Conservation (phyloP, 192 early-diverging fungal species). For the Rhizoclosmatium sp. region DNA sequence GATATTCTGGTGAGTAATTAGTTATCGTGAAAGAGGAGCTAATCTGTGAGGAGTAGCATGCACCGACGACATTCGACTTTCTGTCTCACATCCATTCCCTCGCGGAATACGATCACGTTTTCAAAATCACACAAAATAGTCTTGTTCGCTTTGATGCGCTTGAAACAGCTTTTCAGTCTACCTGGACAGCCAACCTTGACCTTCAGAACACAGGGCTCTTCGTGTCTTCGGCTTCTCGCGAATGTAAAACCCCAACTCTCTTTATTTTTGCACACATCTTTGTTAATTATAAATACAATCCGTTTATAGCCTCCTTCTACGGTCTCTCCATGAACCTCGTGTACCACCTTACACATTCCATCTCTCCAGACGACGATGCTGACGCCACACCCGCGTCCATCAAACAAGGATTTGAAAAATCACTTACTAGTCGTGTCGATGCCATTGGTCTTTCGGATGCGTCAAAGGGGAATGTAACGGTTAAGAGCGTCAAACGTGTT, state of each 20-base stretch:
- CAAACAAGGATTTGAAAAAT: background rate
- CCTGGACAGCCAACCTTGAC: background rate
- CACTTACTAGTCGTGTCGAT: no score
- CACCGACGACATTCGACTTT: background rate
- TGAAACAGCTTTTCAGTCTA: background rate
- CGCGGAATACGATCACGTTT: slow-evolving; percentile 2
- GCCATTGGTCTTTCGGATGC: background rate
- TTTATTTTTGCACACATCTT: background rate
- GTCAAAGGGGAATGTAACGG: background rate
- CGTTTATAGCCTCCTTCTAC: background rate
- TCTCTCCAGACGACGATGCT: background rate
- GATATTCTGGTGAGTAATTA: background rate
- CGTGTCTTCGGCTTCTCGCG: background rate
- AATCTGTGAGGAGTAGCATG: background rate
- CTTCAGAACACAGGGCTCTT: background rate
- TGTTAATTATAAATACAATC: background rate
- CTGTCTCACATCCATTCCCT: slow-evolving; percentile 3
- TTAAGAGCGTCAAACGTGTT: background rate
- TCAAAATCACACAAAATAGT: background rate
- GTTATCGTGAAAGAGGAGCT: background rate
- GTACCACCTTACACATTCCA: background rate
- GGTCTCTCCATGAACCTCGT: background rate
- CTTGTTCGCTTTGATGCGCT: background rate
- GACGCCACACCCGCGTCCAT: background rate
- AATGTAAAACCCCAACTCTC: background rate